phyloP scores from a whole-genome alignment of 768 basidiomycete species.

The Chalciporus chontae region DNA sequence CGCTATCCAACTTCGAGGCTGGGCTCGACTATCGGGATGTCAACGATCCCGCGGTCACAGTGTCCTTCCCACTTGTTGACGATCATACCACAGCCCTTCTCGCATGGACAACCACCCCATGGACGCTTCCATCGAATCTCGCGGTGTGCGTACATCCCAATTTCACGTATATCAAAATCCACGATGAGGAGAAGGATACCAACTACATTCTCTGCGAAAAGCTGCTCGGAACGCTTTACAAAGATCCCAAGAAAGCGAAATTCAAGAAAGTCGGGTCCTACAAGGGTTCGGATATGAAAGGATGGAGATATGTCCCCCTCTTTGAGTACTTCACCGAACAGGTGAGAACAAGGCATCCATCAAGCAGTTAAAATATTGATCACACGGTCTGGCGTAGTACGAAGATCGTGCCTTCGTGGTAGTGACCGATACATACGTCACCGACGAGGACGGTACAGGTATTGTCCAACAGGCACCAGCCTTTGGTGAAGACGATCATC shows the following conservation, averaged over 20 bases:
- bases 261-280: conserved; percentile 88
- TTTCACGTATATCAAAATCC: conserved; percentile 94
- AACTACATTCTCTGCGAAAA: conserved; percentile 93
- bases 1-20: conserved; percentile 96
- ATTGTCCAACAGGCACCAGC: conserved; percentile 99
- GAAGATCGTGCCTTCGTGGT: conserved; percentile 90
- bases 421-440: conserved; percentile 89
- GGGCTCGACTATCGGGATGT: conserved; percentile 90
- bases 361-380: neutral
- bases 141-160: conserved; percentile 95
- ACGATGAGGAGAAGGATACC: conserved; percentile 79
- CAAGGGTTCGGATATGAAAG: conserved; percentile 90
- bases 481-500: conserved; percentile 98
- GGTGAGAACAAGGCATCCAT: conserved; percentile 41
- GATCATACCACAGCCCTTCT: conserved; percentile 87
- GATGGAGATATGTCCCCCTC: conserved; percentile 91
- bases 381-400: conserved; percentile 49
- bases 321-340: conserved; percentile 97
- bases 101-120: conserved; percentile 99
- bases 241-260: conserved; percentile 96
- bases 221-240: conserved; percentile 85
- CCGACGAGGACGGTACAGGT: conserved; percentile 90
- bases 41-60: conserved; percentile 91
- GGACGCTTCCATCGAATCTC: conserved; percentile 96
- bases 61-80: conserved; percentile 90